These are phyloP conservation scores for Silene conica DNA, from an alignment of 148 eudicot species.

Conservation along the genomic window DNA sequence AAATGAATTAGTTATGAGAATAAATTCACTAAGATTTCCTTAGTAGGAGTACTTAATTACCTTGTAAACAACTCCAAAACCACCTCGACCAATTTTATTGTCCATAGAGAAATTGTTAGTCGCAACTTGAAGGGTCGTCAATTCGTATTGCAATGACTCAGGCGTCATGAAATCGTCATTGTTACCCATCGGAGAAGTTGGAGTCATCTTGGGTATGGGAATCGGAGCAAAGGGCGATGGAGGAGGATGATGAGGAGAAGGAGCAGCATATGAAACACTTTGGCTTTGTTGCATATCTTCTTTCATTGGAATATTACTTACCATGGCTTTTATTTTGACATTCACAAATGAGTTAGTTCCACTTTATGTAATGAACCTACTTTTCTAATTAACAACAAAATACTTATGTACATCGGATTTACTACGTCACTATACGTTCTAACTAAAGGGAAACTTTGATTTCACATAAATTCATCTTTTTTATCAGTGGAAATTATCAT, in stretches of 20 bases:
- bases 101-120: constrained; percentile 14
- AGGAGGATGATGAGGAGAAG: neutral
- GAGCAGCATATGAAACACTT: constrained; percentile 2
- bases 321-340: neutral
- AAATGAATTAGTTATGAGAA: neutral
- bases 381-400: too few relatives aligned
- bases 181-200: neutral
- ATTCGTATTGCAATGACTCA: constrained; percentile 13
- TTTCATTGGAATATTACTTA: neutral
- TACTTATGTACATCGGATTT: too few relatives aligned
- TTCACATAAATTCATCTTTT: too few relatives aligned
- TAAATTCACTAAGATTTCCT: neutral
- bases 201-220: neutral
- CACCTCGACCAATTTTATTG: constrained; percentile 13
- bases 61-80: constrained; percentile 18
- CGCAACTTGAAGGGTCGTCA: constrained; percentile 3
- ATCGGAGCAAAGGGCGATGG: neutral
- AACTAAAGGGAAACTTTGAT: too few relatives aligned
- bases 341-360: neutral
- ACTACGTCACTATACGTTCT: too few relatives aligned
- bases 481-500: too few relatives aligned
- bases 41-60: neutral
- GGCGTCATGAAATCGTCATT: constrained; percentile 11
- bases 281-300: neutral
- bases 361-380: neutral